phyloP scores from a whole-genome alignment of 352 stramenopile genomes.

The Globisporangium camurandrum region DNA sequence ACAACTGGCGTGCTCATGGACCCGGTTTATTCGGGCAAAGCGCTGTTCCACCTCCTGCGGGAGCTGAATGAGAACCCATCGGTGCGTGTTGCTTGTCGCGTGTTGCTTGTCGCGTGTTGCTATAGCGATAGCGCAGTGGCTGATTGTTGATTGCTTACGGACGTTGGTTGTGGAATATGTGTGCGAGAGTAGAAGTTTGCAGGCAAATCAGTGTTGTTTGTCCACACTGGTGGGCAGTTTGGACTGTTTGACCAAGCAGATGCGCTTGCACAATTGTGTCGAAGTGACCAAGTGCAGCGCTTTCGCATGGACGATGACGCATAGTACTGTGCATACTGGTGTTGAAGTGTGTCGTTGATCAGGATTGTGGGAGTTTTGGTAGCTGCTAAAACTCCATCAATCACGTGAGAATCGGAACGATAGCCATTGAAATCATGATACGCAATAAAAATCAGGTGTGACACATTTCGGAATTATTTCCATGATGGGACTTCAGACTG shows the following conservation, averaged over 20 bases:
- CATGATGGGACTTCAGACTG: too few species aligned
- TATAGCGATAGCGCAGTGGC: not conserved
- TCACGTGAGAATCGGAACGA: too few species aligned
- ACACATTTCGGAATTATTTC: too few species aligned
- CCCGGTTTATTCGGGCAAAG: slow-evolving; percentile 84
- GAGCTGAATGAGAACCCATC: slow-evolving; percentile 63
- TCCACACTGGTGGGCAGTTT: slow-evolving; percentile 88
- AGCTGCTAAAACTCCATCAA: too few species aligned
- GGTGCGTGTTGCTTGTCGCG: too few species aligned
- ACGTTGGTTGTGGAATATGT: too few species aligned
- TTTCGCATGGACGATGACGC: slow-evolving; percentile 53
- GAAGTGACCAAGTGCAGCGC: slow-evolving; percentile 37
- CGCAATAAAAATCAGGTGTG: too few species aligned
- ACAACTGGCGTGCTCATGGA: slow-evolving; percentile 79
- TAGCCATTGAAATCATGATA: too few species aligned
- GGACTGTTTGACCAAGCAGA: slow-evolving; percentile 89
- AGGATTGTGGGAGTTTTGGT: too few species aligned
- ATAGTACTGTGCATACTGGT: too few species aligned
- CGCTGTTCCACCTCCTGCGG: slow-evolving; percentile 73
- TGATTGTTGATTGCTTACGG: too few species aligned
- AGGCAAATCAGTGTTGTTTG: slow-evolving; percentile 83
- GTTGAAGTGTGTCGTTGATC: too few species aligned
- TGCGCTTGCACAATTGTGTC: slow-evolving; percentile 52
- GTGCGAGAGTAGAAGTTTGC: slow-evolving; percentile 52
- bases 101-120: not conserved